Conservation (phyloP, 306 rosid genomes). For the Parietaria judaica region DNA sequence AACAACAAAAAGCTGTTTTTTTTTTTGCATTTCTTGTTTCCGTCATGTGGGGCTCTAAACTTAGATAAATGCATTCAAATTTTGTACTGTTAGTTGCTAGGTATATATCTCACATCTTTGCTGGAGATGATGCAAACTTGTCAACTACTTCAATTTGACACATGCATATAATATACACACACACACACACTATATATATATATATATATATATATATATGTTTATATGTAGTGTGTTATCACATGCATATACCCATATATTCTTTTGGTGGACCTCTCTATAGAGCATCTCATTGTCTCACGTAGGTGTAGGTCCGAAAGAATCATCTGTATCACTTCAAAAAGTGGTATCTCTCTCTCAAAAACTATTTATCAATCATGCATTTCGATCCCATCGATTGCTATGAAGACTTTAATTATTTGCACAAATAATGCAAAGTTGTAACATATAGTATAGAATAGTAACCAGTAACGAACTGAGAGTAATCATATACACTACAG, state of each 20-base stretch:
- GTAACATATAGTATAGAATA: not conserved
- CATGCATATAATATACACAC: not conserved
- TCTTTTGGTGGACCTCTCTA: constrained; percentile 16
- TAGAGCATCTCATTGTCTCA: constrained; percentile 18
- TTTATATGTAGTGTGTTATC: not conserved
- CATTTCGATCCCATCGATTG: constrained; percentile 16
- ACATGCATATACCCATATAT: not conserved
- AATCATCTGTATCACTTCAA: constrained; percentile 28
- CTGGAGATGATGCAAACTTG: constrained; percentile 13
- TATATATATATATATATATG: no score
- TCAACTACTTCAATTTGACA: not conserved
- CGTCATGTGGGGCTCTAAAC: no score
- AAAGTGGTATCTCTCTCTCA: constrained; percentile 18
- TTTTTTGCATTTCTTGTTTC: not conserved
- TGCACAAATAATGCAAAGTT: not conserved
- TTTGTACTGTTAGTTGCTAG: not conserved
- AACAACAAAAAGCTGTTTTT: no score
- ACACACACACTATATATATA: not conserved
- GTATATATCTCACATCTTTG: constrained; percentile 3
- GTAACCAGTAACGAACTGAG: constrained; percentile 22
- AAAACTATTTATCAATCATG: not conserved
- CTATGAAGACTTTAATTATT: constrained; percentile 12
- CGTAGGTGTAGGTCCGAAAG: constrained; percentile 47
- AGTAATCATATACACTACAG: not conserved
- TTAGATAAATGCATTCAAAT: not conserved